Evolutionary conservation across 257 asterid genomes (phyloP), one percentile per base, ranked within the genome.

Genomic region (Capsicum rhomboideum): DNA sequence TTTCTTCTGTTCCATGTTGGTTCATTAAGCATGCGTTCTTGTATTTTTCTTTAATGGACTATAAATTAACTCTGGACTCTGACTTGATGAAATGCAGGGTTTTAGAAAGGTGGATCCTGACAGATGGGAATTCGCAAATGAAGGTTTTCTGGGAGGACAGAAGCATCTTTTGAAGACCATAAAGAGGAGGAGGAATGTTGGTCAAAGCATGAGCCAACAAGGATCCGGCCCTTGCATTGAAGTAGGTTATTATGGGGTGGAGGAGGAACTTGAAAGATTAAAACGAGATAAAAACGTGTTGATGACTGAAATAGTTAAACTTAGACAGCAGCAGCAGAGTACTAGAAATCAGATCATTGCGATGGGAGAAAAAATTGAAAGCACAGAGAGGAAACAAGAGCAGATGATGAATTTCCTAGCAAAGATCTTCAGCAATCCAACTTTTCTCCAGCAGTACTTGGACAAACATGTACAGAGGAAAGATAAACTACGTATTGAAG

Each of bases 101-200:
- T 97, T 97, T 50, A 87, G 93, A 82, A 97, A 97, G 85, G 97
- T 95, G 59, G 98, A 95, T 86, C 95, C 98, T 0, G 99, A 95
- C 26, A 89, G 94, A 87, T 97, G 99, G 99, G 98, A 97, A 81
- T 97, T 97, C 68, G 99, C 99, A 0, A 94, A 94, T 75, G 98
- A 92, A 89, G 97, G 99, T 3, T 97, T 95, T 61, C 88, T 97
- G 54, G 93, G 96, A 26, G 99, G 99, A 9, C 97, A 97, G 78
- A 97, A 88, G 89, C 99, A 97, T 88, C 97, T 97, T 55, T 84
- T 97, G 86, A 95, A 89, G 89, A 94, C 92, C 10, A 95, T 97
- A 82, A 94, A 88, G 78, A 87, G 99, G 85, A 93, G 96, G 85
- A 84, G 99, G 78, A 95, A 94, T 7, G 89, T 83, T 4, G 37